Evolutionary conservation across 305 asterid genomes (phyloP).

Genomic region (Fraxinus ornus): DNA sequence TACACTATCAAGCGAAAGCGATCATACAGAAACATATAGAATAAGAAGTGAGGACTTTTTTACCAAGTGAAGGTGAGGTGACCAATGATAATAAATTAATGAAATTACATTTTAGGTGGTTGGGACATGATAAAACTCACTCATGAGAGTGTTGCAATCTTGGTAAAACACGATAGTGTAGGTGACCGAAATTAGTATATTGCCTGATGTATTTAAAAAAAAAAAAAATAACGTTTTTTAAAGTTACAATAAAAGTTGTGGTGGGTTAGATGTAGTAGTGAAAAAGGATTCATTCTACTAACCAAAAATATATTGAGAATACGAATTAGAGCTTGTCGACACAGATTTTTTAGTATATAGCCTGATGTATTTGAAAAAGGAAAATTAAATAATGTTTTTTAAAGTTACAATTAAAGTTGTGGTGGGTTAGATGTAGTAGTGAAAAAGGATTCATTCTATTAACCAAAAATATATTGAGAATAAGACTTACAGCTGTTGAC

Average conservation of each 20-base stretch:
- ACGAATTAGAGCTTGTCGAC: too few relatives aligned
- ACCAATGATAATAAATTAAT: background rate
- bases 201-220: too few relatives aligned
- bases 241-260: too few relatives aligned
- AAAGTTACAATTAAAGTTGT: background rate
- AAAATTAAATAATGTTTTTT: background rate
- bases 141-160: background rate
- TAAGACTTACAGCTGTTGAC: background rate
- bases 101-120: background rate
- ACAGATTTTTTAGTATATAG: too few relatives aligned
- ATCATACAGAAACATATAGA: background rate
- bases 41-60: background rate
- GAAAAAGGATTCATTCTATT: background rate
- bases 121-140: background rate
- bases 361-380: background rate
- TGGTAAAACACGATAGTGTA: background rate
- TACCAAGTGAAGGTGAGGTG: background rate
- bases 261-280: too few relatives aligned
- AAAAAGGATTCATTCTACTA: too few relatives aligned
- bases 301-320: too few relatives aligned
- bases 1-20: background rate
- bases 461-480: background rate
- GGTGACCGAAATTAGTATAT: too few relatives aligned
- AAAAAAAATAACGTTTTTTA: too few relatives aligned
- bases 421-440: background rate